Evolutionary conservation across 148 eudicot species (phyloP), one percentile per base, ranked within the genome.

Genomic region (Cornus florida): DNA sequence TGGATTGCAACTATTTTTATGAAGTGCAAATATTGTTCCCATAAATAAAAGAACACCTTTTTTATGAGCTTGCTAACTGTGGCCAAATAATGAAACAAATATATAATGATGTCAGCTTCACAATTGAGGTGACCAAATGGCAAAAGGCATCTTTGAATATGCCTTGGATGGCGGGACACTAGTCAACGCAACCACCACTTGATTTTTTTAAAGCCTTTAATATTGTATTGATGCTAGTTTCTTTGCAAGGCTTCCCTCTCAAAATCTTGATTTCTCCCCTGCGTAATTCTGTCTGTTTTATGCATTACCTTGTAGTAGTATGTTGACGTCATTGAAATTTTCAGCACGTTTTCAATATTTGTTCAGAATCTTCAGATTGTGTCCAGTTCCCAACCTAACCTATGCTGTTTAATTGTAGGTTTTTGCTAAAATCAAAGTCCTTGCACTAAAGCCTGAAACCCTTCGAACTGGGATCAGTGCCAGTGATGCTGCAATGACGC

Each of bases 401-500:
- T 72, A 28, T 28, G 73, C 48, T 72, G 72, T 75, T 60, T 43
- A 69, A 83, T 38, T 81, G 67, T 78, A 95, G 99, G 92, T 95
- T 78, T 88, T 90, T 79, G 80, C 92, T 73, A 92, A 92, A 83
- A 91, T 96, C 76, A 91, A 81, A 71, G 82, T 88, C n/a, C 86
- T 93, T 77, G 86, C 87, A 33, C 76, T 86, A 75, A 92, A 87
- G 78, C 87, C 93, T 62, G 97, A 95, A 32, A 86, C 95, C 48
- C 88, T 95, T 14, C 84, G 76, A 72, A 81, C 64, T 67, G 99
- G 99, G 71, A 67, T 95, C 75, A 91, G 94, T 87, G 91, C 99
- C 23, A 91, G 91, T 80, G 99, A 95, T 90, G 99, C 99, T 80
- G 97, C 99, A 71, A 93, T 88, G 84, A 91, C 91, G 28, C 82